Evolutionary conservation across 352 stramenopile genomes (phyloP).

Genomic region (Pythium vanterpoolii): DNA sequence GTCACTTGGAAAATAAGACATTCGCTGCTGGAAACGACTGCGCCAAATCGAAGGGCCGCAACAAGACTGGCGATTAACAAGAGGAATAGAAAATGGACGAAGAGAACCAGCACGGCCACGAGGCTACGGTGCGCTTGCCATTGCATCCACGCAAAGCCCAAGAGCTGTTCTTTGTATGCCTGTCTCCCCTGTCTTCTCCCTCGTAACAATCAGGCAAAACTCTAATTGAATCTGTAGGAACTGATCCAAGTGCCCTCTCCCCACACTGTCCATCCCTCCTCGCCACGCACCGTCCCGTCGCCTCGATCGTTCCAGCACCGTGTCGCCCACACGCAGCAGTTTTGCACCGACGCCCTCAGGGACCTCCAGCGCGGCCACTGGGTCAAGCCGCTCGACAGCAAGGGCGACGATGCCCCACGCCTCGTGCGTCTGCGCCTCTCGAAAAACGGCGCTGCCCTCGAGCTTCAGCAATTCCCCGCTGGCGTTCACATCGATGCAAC

Average conservation of each 20-base stretch:
- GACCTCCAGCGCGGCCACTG: conserved; percentile 17
- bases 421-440: conserved; percentile 16
- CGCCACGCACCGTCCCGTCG: background rate
- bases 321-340: conserved; percentile 2
- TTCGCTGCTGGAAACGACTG: background rate
- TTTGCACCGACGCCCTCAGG: conserved; percentile 9
- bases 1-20: background rate
- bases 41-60: background rate
- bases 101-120: conserved; percentile 7
- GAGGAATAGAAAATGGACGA: background rate
- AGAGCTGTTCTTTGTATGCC: conserved; percentile 21
- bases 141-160: conserved; percentile 25
- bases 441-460: conserved; percentile 2
- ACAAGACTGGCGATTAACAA: no score
- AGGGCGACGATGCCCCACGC: background rate
- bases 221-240: background rate
- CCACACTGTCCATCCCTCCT: background rate
- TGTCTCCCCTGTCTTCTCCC: background rate
- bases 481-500: background rate
- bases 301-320: conserved; percentile 14
- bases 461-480: no score
- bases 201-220: background rate
- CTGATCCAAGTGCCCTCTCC: background rate
- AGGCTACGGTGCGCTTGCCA: conserved; percentile 2
- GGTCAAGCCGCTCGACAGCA: background rate